These are phyloP conservation scores for Quercus ilex DNA, from an alignment of 306 rosid species.

Conservation along the genomic window DNA sequence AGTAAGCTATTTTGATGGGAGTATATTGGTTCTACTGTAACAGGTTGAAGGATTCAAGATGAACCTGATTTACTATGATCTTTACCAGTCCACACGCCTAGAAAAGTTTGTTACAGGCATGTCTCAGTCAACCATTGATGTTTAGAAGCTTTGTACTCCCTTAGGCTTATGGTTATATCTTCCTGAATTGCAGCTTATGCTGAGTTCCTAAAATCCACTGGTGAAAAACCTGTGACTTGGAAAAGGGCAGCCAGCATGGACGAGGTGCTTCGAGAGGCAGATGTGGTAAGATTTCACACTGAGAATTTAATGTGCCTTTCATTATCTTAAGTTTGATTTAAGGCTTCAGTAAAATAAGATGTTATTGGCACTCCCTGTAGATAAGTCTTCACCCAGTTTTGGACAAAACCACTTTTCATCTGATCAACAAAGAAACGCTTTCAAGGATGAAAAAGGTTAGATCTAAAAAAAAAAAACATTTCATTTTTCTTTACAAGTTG, in stretches of 20 bases:
- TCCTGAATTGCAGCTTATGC: slow-evolving; percentile 68
- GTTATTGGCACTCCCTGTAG: slow-evolving; percentile 40
- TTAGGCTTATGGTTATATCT: slow-evolving; percentile 21
- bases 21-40: slow-evolving; percentile 14
- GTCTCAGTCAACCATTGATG: slow-evolving; percentile 27
- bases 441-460: slow-evolving; percentile 87
- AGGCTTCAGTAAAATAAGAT: slow-evolving; percentile 15
- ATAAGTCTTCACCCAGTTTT: slow-evolving; percentile 95
- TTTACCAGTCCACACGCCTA: slow-evolving; percentile 86
- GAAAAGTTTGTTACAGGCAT: slow-evolving; percentile 97
- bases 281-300: slow-evolving; percentile 52
- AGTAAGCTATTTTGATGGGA: background rate
- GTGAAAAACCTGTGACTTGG: slow-evolving; percentile 92
- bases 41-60: slow-evolving; percentile 99
- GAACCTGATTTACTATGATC: slow-evolving; percentile 95
- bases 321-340: background rate
- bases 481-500: background rate
- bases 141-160: background rate
- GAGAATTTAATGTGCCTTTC: background rate
- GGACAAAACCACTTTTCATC: slow-evolving; percentile 95
- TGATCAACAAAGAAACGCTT: slow-evolving; percentile 88
- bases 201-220: slow-evolving; percentile 76
- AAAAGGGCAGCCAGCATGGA: slow-evolving; percentile 90
- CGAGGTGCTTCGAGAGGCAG: slow-evolving; percentile 94
- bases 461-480: slow-evolving; percentile 4